A percentile compares a stretch with the other conserved stretches of the same genome.
Conservation (phyloP, 2,329 filamentous ascomycete species). For the Metarhizium guizhouense region DNA sequence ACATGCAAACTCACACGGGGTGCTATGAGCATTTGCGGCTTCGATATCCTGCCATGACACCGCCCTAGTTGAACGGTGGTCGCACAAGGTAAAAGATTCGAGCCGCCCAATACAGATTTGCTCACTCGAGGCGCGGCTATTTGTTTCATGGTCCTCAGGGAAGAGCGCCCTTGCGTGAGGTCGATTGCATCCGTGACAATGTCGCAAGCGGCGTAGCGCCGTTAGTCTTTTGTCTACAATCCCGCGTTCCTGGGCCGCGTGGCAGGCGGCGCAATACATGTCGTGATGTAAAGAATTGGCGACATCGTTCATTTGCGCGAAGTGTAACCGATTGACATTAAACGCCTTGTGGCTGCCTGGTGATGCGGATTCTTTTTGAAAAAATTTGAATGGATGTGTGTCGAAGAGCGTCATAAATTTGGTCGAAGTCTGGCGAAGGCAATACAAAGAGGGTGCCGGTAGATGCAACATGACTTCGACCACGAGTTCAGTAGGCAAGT, state of each 20-base stretch:
- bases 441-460: background rate
- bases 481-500: background rate
- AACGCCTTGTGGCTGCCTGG: too few species aligned
- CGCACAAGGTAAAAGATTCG: background rate
- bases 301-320: background rate
- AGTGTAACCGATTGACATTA: too few species aligned
- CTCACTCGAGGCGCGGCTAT: background rate
- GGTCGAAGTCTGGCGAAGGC: background rate
- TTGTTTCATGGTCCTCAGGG: background rate
- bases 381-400: background rate
- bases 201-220: background rate
- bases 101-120: background rate
- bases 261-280: background rate
- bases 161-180: constrained; percentile 1
- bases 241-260: background rate
- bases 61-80: background rate
- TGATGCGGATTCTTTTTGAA: background rate
- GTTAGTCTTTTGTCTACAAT: background rate
- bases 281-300: background rate
- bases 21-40: too few species aligned
- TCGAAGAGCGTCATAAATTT: background rate
- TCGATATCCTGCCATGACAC: too few species aligned
- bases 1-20: background rate
- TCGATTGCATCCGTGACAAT: background rate
- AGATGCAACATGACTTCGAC: background rate